A percentile compares a stretch with the other conserved stretches of the same genome.
phyloP scores from a whole-genome alignment of 306 rosid species.

The Vigna mungo region DNA sequence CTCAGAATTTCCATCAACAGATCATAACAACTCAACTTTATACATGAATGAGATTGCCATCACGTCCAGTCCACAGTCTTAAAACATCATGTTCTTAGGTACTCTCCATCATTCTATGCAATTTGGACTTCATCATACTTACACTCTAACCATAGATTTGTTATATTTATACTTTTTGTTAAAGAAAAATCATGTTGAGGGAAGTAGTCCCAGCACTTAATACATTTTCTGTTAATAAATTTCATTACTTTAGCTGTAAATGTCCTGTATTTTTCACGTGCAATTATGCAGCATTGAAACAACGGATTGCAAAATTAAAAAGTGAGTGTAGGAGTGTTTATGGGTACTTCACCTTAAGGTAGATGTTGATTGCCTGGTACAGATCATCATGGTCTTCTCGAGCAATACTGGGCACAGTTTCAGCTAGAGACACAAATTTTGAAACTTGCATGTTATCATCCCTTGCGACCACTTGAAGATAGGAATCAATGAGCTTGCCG shows the following conservation, averaged over 20 bases:
- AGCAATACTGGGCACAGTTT: constrained; percentile 81
- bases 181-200: neutral
- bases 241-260: neutral
- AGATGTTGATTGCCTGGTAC: constrained; percentile 87
- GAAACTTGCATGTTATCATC: constrained; percentile 77
- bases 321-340: neutral
- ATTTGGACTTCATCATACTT: neutral
- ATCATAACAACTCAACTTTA: too few species aligned
- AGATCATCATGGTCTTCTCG: constrained; percentile 73
- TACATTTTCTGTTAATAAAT: neutral
- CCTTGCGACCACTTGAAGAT: constrained; percentile 87
- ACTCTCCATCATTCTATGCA: too few species aligned
- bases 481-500: constrained; percentile 93
- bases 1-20: too few species aligned
- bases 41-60: too few species aligned
- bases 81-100: too few species aligned
- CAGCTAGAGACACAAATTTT: constrained; percentile 75
- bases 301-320: constrained; percentile 3
- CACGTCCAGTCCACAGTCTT: too few species aligned
- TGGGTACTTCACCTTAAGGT: constrained; percentile 72
- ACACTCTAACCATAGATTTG: neutral
- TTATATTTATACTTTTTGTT: neutral
- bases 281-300: constrained; percentile 9
- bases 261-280: constrained; percentile 9
- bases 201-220: neutral